Base-by-base conservation (phyloP, 352 stramenopile species). In the Phytophthora uliginosa region DNA sequence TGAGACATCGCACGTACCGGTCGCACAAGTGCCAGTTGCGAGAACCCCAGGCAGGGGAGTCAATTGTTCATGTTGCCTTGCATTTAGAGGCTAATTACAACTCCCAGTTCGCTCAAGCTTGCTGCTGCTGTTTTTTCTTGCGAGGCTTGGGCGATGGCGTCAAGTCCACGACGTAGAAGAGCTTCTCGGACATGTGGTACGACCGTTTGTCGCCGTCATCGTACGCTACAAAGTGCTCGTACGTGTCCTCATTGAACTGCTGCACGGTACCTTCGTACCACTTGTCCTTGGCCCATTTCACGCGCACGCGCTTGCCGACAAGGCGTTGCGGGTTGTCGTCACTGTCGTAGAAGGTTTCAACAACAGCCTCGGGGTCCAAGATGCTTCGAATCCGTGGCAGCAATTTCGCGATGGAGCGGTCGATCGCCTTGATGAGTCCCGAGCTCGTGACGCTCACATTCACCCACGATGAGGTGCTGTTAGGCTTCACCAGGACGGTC, bases 241-340 rank as follows among this genome's bases (percentile, higher is more conserved):
- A 95, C 48, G 85, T 87, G 9, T 78, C 76, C 40, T 94, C 86
- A 61, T 97, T 84, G 66, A 96, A 97, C 33, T 80, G 76, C 63
- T 94, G 76, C 12, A 97, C 89, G 33, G 57, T 62, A 13, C 91
- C 91, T 76, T 95, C 86, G 57, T 97, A 97, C 89, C 89, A 97
- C 66, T 96, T 95, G 63, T 97, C 89, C 51, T 95, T 94, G 22
- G 89, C 89, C 91, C 91, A 97, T 64, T 96, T 97, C 18, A 97
- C 91, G 31, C 86, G 84, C 48, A 97, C 88, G 7, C 88, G 89
- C 59, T 93, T 92, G 33, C 89, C 89, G 0, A 97, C 88, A 63
- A 97, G 88, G 2, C 86, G 86, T 66, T 81, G 69, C 26, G 91
- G 91, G 42, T 97, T 95, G 74, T 97, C 91, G 63, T 97, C 91